Conservation (phyloP, 2,329 filamentous ascomycete genomes). For the Botrytis aclada region DNA sequence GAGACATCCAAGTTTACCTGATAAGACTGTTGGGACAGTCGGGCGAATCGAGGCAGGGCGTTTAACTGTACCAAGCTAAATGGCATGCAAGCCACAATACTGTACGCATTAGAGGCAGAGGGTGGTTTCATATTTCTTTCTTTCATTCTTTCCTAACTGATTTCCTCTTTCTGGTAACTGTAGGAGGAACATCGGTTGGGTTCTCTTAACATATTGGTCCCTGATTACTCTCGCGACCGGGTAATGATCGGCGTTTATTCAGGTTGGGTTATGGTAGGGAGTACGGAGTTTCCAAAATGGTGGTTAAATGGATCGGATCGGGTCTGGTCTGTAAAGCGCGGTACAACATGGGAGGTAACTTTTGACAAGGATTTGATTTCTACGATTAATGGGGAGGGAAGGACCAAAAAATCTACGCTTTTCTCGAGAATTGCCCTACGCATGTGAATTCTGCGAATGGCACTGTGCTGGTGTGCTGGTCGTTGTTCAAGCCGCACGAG, state of each 20-base stretch:
- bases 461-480: not conserved
- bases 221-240: not conserved
- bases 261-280: not conserved
- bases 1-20: not conserved
- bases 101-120: not conserved
- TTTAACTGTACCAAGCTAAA: not conserved
- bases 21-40: not conserved
- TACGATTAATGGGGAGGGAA: not conserved
- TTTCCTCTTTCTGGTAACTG: not conserved
- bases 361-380: not conserved
- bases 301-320: not conserved
- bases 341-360: not conserved
- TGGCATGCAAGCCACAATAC: not conserved
- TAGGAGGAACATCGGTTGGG: not conserved
- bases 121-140: not conserved
- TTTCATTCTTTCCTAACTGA: not conserved
- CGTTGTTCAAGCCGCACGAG: not conserved
- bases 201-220: not conserved
- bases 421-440: not conserved
- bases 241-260: not conserved
- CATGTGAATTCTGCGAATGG: not conserved
- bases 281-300: not conserved
- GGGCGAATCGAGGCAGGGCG: not conserved
- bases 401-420: not conserved
- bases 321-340: not conserved